phyloP scores from a whole-genome alignment of 192 early-diverging fungal species.

The Linnemannia elongata region DNA sequence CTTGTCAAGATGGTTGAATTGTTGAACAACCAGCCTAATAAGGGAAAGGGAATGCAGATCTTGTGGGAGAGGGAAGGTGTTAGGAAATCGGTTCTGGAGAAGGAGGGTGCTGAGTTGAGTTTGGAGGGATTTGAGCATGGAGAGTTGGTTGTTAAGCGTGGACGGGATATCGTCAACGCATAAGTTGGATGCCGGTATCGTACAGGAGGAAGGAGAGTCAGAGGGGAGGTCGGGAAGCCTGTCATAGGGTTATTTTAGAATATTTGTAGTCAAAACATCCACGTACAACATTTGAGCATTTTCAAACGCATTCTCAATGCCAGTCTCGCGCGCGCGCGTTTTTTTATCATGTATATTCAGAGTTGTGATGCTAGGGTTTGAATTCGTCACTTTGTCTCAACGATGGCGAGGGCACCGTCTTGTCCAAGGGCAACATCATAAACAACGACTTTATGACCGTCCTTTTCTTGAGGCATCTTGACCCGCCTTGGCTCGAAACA shows the following conservation, averaged over 20 bases:
- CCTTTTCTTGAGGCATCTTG: slow-evolving; percentile 34
- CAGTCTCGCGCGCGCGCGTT: too few species aligned
- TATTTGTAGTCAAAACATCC: too few species aligned
- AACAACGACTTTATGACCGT: slow-evolving; percentile 22
- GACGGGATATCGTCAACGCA: slow-evolving; percentile 43
- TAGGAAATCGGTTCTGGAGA: slow-evolving; percentile 51
- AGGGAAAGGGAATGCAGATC: slow-evolving; percentile 53
- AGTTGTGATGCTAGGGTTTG: too few species aligned
- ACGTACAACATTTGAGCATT: too few species aligned
- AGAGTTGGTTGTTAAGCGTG: slow-evolving; percentile 53
- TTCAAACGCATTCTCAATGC: too few species aligned
- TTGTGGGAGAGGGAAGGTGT: slow-evolving; percentile 64
- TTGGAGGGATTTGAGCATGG: slow-evolving; percentile 62
- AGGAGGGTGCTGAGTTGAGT: slow-evolving; percentile 19
- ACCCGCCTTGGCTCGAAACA: slow-evolving; percentile 39
- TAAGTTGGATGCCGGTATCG: not conserved
- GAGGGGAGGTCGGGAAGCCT: not conserved
- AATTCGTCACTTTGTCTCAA: slow-evolving; percentile 12
- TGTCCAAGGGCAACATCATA: slow-evolving; percentile 46
- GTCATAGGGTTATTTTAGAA: too few species aligned
- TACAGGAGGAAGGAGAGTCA: not conserved
- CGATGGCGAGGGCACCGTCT: slow-evolving; percentile 40
- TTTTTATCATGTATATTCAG: too few species aligned
- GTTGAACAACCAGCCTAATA: slow-evolving; percentile 41
- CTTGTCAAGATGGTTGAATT: slow-evolving; percentile 62